phyloP scores from a whole-genome alignment of 2,329 filamentous ascomycete genomes.

The Blastomyces parvus region DNA sequence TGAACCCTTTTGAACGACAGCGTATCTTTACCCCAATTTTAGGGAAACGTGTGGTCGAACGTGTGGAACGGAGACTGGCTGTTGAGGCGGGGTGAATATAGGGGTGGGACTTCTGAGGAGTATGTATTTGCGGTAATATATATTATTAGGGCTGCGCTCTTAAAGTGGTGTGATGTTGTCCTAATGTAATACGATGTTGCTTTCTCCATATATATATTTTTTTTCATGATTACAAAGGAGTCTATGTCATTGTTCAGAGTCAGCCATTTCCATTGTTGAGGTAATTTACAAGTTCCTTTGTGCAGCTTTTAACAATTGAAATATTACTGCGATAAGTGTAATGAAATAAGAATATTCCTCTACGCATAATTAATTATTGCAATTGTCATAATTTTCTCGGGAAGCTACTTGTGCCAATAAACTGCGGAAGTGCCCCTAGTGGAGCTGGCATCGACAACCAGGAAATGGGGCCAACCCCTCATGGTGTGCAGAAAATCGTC shows the following conservation, averaged over 20 bases:
- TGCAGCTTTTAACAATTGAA: not conserved
- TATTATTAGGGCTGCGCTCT: not conserved
- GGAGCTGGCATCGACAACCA: not conserved
- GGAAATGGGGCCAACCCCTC: not conserved
- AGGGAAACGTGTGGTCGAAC: constrained; percentile 47
- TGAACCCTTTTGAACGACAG: constrained; percentile 44
- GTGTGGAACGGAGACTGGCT: constrained; percentile 43
- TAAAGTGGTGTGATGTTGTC: not conserved
- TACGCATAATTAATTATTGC: not conserved
- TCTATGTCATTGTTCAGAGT: not conserved
- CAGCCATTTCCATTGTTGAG: not conserved
- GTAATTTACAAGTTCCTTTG: not conserved
- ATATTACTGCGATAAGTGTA: not conserved
- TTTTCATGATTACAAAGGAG: not conserved
- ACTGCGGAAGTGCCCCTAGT: not conserved
- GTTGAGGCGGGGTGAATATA: not conserved
- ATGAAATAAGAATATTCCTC: not conserved
- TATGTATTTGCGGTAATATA: not conserved
- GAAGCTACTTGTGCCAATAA: not conserved
- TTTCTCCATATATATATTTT: not conserved
- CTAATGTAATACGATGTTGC: not conserved
- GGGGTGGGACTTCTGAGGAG: not conserved
- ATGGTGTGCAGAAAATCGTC: not conserved
- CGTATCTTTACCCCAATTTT: constrained; percentile 44
- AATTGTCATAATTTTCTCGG: not conserved